Percentiles rank a stretch among this genome's conserved stretches.
phyloP scores from a whole-genome alignment of 257 asterid genomes.

The Pogostemon cablin region DNA sequence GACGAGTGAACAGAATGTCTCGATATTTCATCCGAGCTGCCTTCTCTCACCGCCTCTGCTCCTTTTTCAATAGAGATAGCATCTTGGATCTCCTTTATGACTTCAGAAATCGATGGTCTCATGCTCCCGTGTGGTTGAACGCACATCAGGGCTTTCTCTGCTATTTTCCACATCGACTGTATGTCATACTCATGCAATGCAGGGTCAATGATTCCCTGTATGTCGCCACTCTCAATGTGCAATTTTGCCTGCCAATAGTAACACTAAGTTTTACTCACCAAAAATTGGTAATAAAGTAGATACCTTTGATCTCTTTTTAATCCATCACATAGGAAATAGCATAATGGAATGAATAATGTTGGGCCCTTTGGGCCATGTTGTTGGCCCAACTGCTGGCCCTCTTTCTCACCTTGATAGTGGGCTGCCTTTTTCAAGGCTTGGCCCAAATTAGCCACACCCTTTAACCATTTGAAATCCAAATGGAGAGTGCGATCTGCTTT shows the following conservation, averaged over 20 bases:
- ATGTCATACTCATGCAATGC: conserved; percentile 68
- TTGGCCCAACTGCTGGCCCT: no score
- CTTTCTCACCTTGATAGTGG: no score
- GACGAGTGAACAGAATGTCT: conserved; percentile 83
- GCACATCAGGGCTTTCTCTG: conserved; percentile 96
- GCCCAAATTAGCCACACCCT: no score
- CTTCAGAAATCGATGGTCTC: conserved; percentile 97
- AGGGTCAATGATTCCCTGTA: conserved; percentile 95
- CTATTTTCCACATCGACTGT: conserved; percentile 99
- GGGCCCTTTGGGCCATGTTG: no score
- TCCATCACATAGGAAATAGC: no score
- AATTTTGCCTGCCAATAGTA: conserved; percentile 64
- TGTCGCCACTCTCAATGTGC: conserved; percentile 93
- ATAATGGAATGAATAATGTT: no score
- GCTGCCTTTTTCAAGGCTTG: no score
- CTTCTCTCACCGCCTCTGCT: conserved; percentile 66
- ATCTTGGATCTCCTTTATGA: conserved; percentile 89
- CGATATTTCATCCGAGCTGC: conserved; percentile 82
- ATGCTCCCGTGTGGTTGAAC: conserved; percentile 93
- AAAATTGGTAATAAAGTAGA: not conserved
- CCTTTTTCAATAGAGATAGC: conserved; percentile 77
- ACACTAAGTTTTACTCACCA: not conserved
- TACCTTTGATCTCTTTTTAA: no score
- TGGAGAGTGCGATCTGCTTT: no score
- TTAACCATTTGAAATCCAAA: no score